Base-by-base conservation (phyloP, 352 stramenopile genomes). In the Globisporangium cylindrosporum region DNA sequence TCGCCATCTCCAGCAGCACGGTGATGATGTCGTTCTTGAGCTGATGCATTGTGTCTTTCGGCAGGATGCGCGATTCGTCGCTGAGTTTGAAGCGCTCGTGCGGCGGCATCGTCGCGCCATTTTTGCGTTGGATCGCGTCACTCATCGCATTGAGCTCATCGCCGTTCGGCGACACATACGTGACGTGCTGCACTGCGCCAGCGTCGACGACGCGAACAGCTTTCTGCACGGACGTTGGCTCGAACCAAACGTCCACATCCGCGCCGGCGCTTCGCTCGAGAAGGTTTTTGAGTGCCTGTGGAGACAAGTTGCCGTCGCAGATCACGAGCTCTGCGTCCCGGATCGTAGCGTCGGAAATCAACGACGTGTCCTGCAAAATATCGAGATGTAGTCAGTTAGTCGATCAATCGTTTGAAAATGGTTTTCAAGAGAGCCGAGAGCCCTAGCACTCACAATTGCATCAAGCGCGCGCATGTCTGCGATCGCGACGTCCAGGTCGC, bases 391-490 rank as follows among this genome's bases (percentile, higher is more conserved):
- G 54, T 27, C 29, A 38, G 18, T 25, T 7, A 60, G 18, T 43
- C 7, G 10, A 27, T 34, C 20, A 22, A 32, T 41, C 29, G 25
- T 8, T 59, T 1, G 1, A 59, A 18, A 24, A 8, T 32, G 51
- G 51, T 57, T 20, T 4, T 43, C 4, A 63, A 46, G 9, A 61
- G 18, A 63, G 4, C 24, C 41, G 1, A 29, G 2, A 46, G 38
- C 38, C 36, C 14, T 14, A 43, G 6, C 32, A n/a, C 82, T 56
- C 73, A 95, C 81, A 68, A 94, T 89, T 18, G 84, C 73, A 46
- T 95, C 84, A 20, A 96, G 76, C 12, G 88, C 83, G 32, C 76
- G 76, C 88, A 94, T 97, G 73, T 98, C 92, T 0, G 91, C 91
- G 64, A 98, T 79, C 15, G 88, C 91, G 51, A 86, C 78, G 48